Evolutionary conservation across 768 basidiomycete genomes (phyloP).

Genomic region (Lactarius trivialis): DNA sequence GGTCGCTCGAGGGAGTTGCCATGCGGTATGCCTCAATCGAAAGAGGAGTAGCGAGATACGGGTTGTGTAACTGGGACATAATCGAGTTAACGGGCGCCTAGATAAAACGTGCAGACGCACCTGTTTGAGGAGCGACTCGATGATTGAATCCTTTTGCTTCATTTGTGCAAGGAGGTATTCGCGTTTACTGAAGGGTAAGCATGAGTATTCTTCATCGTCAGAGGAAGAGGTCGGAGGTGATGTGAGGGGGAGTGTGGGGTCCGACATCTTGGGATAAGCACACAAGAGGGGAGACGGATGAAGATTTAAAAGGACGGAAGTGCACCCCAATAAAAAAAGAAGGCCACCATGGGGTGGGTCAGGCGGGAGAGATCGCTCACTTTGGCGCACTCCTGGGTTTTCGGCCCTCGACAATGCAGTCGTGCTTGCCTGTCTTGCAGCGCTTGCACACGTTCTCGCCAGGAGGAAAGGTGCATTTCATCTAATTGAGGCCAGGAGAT

Average conservation of each 20-base stretch:
- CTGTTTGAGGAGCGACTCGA: conserved; percentile 80
- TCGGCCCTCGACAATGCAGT: conserved; percentile 78
- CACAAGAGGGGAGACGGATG: conserved; percentile 21
- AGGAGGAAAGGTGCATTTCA: conserved; percentile 80
- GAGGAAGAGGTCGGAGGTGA: conserved; percentile 3
- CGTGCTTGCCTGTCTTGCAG: conserved; percentile 64
- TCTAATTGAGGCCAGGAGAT: conserved; percentile 37
- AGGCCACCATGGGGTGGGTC: neutral
- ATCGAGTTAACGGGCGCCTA: neutral
- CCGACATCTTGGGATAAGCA: neutral
- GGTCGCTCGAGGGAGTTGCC: conserved; percentile 71
- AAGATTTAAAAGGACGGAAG: conserved; percentile 28
- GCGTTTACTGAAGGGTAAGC: conserved; percentile 54
- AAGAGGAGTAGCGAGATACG: conserved; percentile 71
- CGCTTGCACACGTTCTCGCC: conserved; percentile 72
- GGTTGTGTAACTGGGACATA: conserved; percentile 59
- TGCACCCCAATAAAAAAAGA: neutral
- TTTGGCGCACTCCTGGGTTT: conserved; percentile 75
- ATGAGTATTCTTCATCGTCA: conserved; percentile 26
- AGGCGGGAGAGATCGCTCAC: conserved; percentile 43
- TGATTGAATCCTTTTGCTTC: conserved; percentile 81
- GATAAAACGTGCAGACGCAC: conserved; percentile 32
- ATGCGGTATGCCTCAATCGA: conserved; percentile 73
- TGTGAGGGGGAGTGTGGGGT: neutral
- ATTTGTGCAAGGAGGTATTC: conserved; percentile 83